These are phyloP conservation scores for Lodderomyces theae DNA, from an alignment of 1,139 yeast species.

Conservation along the genomic window DNA sequence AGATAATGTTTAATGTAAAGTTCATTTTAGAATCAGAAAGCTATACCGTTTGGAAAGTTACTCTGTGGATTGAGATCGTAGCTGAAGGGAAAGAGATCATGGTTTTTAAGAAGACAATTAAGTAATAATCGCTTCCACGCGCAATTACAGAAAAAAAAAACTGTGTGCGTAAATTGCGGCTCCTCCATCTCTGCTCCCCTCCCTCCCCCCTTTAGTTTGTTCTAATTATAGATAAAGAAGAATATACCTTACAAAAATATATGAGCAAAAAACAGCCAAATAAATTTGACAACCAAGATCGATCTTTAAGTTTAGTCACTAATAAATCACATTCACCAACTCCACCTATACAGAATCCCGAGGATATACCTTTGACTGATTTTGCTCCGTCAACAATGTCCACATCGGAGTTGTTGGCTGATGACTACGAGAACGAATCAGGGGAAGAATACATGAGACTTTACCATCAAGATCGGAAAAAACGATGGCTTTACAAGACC, in stretches of 20 bases:
- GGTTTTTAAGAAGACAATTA: no score
- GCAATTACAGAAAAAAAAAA: no score
- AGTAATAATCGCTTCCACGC: no score
- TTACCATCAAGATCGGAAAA: background rate
- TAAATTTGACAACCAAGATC: background rate
- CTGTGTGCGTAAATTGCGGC: no score
- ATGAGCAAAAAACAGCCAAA: background rate
- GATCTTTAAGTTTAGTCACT: background rate
- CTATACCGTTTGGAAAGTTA: no score
- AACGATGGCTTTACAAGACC: conserved; percentile 3
- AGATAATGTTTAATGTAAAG: conserved; percentile 4
- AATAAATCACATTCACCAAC: background rate
- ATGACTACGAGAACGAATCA: background rate
- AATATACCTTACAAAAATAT: background rate
- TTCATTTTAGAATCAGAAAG: background rate
- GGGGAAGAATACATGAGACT: background rate
- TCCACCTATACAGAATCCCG: background rate
- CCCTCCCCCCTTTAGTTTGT: no score
- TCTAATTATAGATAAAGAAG: background rate
- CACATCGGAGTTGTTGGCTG: background rate
- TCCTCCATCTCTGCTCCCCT: no score
- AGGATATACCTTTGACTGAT: conserved; percentile 1
- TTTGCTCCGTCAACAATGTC: background rate
- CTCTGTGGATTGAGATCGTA: no score
- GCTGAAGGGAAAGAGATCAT: no score